A percentile compares a stretch with the other conserved stretches of the same genome.
These are phyloP conservation scores for Sclerotinia subarctica DNA, from an alignment of 2,329 filamentous ascomycete genomes.

Conservation along the genomic window DNA sequence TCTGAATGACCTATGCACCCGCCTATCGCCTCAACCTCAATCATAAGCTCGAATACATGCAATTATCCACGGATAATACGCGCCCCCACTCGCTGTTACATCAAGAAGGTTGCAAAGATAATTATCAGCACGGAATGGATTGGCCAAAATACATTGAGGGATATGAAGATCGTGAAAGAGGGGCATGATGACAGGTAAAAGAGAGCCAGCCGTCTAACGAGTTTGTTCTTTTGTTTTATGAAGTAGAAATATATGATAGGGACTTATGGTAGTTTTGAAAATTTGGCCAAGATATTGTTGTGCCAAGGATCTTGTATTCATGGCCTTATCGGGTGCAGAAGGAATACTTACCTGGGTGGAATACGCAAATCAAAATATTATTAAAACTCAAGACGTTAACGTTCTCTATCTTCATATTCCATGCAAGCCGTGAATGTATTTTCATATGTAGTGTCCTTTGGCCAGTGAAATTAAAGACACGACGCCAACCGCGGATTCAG, in stretches of 20 bases:
- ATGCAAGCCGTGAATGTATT: neutral
- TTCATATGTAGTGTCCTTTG: neutral
- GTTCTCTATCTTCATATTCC: neutral
- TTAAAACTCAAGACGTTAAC: neutral
- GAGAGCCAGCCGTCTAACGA: neutral
- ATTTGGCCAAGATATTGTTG: neutral
- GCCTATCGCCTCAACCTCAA: neutral
- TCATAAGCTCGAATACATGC: neutral
- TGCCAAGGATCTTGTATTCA: neutral
- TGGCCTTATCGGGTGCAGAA: neutral
- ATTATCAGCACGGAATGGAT: neutral
- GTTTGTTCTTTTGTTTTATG: constrained; percentile 6
- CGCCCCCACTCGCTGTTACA: neutral
- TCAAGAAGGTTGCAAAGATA: neutral
- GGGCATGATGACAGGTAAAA: neutral
- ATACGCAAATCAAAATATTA: neutral
- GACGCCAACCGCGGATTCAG: neutral
- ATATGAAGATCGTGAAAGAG: constrained; percentile 2
- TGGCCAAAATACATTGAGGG: neutral
- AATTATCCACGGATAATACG: neutral
- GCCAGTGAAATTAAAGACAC: neutral
- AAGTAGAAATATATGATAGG: neutral
- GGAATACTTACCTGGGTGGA: neutral
- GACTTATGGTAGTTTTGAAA: neutral
- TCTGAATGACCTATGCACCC: neutral